These are phyloP conservation scores for Nakazawaea laoshanensis DNA, from an alignment of 805 yeast species.

Conservation along the genomic window DNA sequence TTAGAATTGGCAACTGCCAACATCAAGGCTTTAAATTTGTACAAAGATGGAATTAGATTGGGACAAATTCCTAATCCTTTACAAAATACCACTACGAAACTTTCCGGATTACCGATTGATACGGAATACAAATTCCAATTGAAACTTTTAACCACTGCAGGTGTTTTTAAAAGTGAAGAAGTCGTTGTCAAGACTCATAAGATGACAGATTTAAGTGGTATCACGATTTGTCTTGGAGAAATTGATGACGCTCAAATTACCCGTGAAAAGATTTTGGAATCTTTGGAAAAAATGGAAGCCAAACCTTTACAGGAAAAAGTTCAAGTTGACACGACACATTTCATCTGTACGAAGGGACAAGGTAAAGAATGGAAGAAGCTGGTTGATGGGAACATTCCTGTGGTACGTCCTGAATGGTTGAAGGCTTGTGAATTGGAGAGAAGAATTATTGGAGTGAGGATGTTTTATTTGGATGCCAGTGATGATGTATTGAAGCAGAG, in stretches of 20 bases:
- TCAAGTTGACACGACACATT: slow-evolving; percentile 90
- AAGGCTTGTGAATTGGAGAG: slow-evolving; percentile 88
- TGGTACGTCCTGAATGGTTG: slow-evolving; percentile 95
- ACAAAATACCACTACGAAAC: slow-evolving; percentile 70
- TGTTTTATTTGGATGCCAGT: slow-evolving; percentile 60
- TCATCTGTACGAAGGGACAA: slow-evolving; percentile 60
- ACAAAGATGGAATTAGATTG: slow-evolving; percentile 63
- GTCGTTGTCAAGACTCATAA: slow-evolving; percentile 78
- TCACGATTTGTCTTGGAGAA: slow-evolving; percentile 84
- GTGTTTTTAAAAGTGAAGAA: slow-evolving; percentile 62
- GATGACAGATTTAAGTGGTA: slow-evolving; percentile 92
- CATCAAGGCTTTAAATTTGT: slow-evolving; percentile 66
- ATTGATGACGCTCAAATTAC: slow-evolving; percentile 46
- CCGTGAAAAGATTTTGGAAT: slow-evolving; percentile 49
- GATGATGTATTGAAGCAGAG: slow-evolving; percentile 33
- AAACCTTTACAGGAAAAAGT: slow-evolving; percentile 67
- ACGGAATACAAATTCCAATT: slow-evolving; percentile 73
- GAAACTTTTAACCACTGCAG: slow-evolving; percentile 82
- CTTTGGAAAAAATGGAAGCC: slow-evolving; percentile 72
- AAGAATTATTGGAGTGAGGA: slow-evolving; percentile 87
- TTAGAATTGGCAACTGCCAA: slow-evolving; percentile 77
- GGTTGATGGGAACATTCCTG: slow-evolving; percentile 77
- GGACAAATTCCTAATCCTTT: slow-evolving; percentile 82
- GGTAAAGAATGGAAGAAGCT: slow-evolving; percentile 73
- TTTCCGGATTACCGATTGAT: slow-evolving; percentile 88